Evolutionary conservation across 495 filamentous ascomycete genomes (phyloP).

Genomic region (Tuber calosporum): DNA sequence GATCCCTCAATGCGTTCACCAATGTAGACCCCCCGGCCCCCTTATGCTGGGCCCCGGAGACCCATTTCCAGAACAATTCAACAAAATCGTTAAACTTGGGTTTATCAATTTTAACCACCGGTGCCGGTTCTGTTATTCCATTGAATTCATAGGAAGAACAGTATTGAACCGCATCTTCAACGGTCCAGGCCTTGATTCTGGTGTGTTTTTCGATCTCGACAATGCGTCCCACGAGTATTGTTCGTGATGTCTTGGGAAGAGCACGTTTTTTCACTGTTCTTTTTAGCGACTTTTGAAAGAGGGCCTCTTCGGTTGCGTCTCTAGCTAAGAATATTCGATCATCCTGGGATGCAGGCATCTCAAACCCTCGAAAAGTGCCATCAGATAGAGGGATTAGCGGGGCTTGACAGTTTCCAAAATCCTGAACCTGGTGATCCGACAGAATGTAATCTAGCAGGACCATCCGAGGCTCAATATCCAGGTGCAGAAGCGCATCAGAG

Average conservation of each 20-base stretch:
- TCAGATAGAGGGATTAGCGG: constrained; percentile 25
- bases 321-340: constrained; percentile 19
- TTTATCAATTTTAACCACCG: constrained; percentile 12
- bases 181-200: constrained; percentile 16
- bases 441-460: constrained; percentile 33
- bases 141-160: constrained; percentile 23
- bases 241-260: background rate
- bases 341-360: background rate
- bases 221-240: constrained; percentile 7
- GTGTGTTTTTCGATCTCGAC: constrained; percentile 16
- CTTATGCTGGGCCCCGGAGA: background rate
- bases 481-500: constrained; percentile 4
- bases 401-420: constrained; percentile 23
- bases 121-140: background rate
- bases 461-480: background rate
- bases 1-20: constrained; percentile 8
- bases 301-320: constrained; percentile 8
- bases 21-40: background rate
- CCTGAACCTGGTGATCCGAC: constrained; percentile 23
- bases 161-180: constrained; percentile 27
- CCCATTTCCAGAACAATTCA: constrained; percentile 34
- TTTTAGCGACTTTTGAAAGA: constrained; percentile 18
- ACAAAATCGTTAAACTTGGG: constrained; percentile 18
- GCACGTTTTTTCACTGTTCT: constrained; percentile 16
- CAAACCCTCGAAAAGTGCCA: constrained; percentile 22